Percentiles rank a stretch among this genome's conserved stretches.
Evolutionary conservation across 805 yeast species (phyloP).

Genomic region (Maudiozyma serrabonitensis): DNA sequence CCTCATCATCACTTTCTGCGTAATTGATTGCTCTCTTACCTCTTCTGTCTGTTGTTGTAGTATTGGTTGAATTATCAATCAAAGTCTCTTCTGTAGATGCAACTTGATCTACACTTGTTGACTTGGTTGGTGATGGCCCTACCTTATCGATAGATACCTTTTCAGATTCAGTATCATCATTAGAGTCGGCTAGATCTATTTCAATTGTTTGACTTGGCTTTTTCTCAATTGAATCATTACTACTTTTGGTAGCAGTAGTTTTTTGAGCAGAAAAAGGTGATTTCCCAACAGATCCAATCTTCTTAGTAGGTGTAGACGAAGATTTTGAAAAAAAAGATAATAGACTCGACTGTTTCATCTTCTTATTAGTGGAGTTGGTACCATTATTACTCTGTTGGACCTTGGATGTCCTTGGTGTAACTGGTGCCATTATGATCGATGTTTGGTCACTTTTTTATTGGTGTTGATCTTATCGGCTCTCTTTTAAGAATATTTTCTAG

Average conservation of each 20-base stretch:
- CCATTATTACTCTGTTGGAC: constrained; percentile 6
- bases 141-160: neutral
- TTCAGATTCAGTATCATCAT: neutral
- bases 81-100: neutral
- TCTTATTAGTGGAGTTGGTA: constrained; percentile 23
- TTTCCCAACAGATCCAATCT: neutral
- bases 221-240: neutral
- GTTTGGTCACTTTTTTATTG: no score
- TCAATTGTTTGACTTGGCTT: neutral
- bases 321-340: constrained; percentile 27
- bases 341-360: constrained; percentile 30
- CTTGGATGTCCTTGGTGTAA: constrained; percentile 20
- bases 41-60: constrained; percentile 6
- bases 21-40: constrained; percentile 27
- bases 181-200: neutral
- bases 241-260: neutral
- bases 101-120: neutral
- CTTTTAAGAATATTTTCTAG: no score
- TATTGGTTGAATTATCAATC: neutral
- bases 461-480: no score
- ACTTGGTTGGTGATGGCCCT: neutral
- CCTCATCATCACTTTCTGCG: constrained; percentile 32
- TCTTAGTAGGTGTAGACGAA: constrained; percentile 3
- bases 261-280: neutral
- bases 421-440: constrained; percentile 10